Evolutionary conservation across 2,329 filamentous ascomycete genomes (phyloP), one percentile per base, ranked within the genome.

Genomic region (Ceratocystis albifundus): DNA sequence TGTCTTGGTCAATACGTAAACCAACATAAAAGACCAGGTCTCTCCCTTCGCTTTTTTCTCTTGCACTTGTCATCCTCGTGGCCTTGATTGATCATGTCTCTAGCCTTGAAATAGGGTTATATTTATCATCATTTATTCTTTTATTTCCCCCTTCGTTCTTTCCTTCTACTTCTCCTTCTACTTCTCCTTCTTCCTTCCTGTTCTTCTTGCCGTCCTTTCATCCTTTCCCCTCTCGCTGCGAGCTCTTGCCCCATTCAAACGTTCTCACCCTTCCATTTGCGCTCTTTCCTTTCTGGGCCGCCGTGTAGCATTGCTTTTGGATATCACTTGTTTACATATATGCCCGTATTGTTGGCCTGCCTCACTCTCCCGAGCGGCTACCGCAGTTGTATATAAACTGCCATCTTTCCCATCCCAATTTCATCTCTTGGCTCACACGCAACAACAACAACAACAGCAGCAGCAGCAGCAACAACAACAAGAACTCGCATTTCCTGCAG

Each of bases 1-100:
- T 25, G 25, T 57, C 25, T 30, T 22, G 28, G 22, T 53, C 48
- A 53, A 20, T 30, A 59, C 30, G 55, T 59, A 6, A 57, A 59
- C 28, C 55, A 59, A 59, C 55, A 59, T 59, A 59, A 59, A 59
- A 62, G 41, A 62, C 59, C 59, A 44, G 59, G 59, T 36, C 55
- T 36, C 55, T 59, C 55, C 55, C 55, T 59, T 59, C 55, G 25
- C 55, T 15, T 55, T 59, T 36, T 36, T 28, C 7, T 10, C 7
- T 10, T 59, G 17, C 5, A 30, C 55, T 59, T 59, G 55, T 59
- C 55, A 59, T 59, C 55, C 55, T 36, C 55, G 55, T 59, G 55
- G 55, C 55, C 28, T 59, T 59, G 55, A 36, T 59, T 59, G 55
- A 36, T 59, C 55, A 59, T 62, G 32, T 45, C 59, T 62, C 12